Evolutionary conservation across 257 asterid genomes (phyloP).

Genomic region (Solanum lignicaule): DNA sequence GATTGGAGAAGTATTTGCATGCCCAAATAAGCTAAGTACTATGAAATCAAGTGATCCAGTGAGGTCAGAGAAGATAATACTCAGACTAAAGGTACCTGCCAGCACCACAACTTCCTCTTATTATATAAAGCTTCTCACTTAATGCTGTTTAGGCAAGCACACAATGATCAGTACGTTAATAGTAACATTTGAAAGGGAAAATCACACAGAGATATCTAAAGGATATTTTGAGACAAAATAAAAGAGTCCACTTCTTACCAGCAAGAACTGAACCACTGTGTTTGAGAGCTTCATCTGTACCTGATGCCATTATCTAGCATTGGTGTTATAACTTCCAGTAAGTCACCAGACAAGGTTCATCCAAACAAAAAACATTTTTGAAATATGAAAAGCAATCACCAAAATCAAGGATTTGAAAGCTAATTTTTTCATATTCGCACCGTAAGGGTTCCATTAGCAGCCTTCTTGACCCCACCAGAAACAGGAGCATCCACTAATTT

Average conservation of each 20-base stretch:
- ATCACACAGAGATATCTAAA: background rate
- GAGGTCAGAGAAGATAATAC: background rate
- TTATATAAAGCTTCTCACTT: conserved; percentile 90
- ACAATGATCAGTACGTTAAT: background rate
- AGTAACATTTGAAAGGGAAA: background rate
- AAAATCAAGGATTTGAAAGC: background rate
- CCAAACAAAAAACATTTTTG: background rate
- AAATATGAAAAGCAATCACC: background rate
- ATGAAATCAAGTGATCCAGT: background rate
- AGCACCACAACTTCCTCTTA: conserved; percentile 93
- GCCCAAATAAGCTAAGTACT: background rate
- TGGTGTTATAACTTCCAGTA: conserved; percentile 10
- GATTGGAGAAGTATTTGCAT: background rate
- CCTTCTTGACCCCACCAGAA: conserved; percentile 96
- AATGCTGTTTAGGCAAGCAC: conserved; percentile 46
- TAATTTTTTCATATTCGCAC: conserved; percentile 33
- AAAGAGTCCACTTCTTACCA: conserved; percentile 32
- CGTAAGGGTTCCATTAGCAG: conserved; percentile 86
- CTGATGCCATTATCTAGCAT: conserved; percentile 94
- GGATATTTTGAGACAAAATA: background rate
- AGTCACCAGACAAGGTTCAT: background rate
- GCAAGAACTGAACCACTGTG: conserved; percentile 84
- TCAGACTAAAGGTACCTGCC: conserved; percentile 55
- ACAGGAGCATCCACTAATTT: conserved; percentile 98
- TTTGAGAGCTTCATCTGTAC: conserved; percentile 77